Percentiles rank a stretch among this genome's conserved stretches.
Conservation (phyloP, 495 filamentous ascomycete species). For the Penicillium egyptiacum region DNA sequence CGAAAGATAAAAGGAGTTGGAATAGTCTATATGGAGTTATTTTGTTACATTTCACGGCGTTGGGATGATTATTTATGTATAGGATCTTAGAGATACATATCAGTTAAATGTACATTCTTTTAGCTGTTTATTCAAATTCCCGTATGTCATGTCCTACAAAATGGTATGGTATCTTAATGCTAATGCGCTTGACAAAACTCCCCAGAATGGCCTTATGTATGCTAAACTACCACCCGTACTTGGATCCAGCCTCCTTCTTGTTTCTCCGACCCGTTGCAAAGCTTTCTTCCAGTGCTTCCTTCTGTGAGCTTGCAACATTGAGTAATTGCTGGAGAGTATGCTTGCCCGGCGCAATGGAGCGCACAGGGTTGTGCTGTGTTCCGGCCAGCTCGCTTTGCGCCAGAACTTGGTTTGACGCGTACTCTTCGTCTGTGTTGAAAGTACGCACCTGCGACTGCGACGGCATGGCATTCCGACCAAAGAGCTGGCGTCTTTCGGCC, state of each 20-base stretch:
- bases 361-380: conserved; percentile 74
- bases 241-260: conserved; percentile 72
- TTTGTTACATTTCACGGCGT: conserved; percentile 14
- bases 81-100: conserved; percentile 5
- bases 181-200: conserved; percentile 9
- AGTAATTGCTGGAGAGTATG: conserved; percentile 86
- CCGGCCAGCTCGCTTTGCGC: conserved; percentile 57
- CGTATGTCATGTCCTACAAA: conserved; percentile 1
- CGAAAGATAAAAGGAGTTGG: conserved; percentile 18
- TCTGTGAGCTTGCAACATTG: conserved; percentile 73
- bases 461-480: conserved; percentile 59
- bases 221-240: conserved; percentile 73
- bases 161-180: conserved; percentile 20
- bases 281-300: conserved; percentile 82
- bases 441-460: conserved; percentile 57
- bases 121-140: not conserved
- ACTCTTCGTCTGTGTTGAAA: conserved; percentile 86
- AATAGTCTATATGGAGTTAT: conserved; percentile 18
- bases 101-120: conserved; percentile 8
- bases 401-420: conserved; percentile 70
- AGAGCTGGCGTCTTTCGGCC: conserved; percentile 73
- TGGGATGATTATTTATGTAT: conserved; percentile 6
- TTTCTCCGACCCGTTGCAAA: conserved; percentile 75
- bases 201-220: not conserved
- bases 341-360: conserved; percentile 82